Evolutionary conservation across 345 rosid species (phyloP).

Genomic region (Sisymbrium irio): DNA sequence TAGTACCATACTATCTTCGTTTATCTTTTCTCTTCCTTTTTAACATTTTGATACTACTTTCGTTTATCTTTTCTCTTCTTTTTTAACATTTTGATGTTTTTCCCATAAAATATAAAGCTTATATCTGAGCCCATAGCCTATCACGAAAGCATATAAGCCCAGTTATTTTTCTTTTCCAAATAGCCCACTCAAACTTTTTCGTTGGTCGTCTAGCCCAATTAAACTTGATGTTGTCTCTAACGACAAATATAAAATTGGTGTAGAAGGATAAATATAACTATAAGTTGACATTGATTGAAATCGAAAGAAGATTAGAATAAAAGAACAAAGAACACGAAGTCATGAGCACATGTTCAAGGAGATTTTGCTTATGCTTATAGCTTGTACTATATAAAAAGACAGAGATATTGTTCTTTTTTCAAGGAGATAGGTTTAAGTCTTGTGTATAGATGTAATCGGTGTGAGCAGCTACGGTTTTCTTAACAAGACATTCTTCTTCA

Average conservation of each 20-base stretch:
- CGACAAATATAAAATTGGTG: neutral
- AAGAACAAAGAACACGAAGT: constrained; percentile 20
- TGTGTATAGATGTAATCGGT: constrained; percentile 60
- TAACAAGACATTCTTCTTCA: constrained; percentile 50
- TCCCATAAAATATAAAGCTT: neutral
- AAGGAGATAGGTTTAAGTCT: constrained; percentile 38
- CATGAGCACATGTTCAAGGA: constrained; percentile 13
- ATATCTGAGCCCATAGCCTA: neutral
- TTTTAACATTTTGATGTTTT: neutral
- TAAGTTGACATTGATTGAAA: neutral
- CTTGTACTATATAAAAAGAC: neutral
- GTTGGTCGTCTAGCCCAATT: neutral
- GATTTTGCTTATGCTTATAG: constrained; percentile 4
- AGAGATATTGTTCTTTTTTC: constrained; percentile 16
- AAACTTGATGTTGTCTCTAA: neutral
- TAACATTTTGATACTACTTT: too few species aligned
- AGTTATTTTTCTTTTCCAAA: neutral
- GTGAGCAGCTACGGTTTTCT: constrained; percentile 46
- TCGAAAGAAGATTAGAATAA: neutral
- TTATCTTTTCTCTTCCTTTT: too few species aligned
- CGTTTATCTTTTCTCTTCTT: neutral
- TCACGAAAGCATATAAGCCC: neutral
- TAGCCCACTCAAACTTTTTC: neutral
- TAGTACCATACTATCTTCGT: neutral
- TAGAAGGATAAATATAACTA: neutral